Evolutionary conservation across 2,329 filamentous ascomycete genomes (phyloP), one percentile per base, ranked within the genome.

Genomic region (Neonectria punicea): DNA sequence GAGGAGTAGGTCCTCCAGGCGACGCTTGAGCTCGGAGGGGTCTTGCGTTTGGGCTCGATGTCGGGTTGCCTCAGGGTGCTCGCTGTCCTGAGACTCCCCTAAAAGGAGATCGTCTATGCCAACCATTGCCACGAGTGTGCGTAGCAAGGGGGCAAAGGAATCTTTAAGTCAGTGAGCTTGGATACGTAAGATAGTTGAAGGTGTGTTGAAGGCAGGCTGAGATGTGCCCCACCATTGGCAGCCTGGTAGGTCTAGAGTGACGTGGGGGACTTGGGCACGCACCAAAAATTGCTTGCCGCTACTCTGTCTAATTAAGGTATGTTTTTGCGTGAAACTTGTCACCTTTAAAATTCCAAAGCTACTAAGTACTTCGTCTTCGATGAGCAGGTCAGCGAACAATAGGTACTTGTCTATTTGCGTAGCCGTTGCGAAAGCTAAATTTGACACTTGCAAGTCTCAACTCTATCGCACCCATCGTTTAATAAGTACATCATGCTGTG

Each of bases 1-100:
- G 28, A 99, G 83, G 74, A 95, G 96, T 51, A 92, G 89, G 59
- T 86, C 76, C 80, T 97, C 93, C 5, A 98, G 86, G 66, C 89
- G 85, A 50, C 83, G 82, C 79, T 93, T 93, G 65, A 95, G 82
- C 34, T 86, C 85, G n/a, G 89, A 83, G 43, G 85, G 84, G 79
- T 86, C 84, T 78, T 85, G 76, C 18, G 59, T 69, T 30, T 60
- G 53, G 51, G 68, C 69, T 65, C 69, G 59, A 30, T 63, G 66
- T 44, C 70, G 64, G 54, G 46, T 25, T 32, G 57, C 53, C 30
- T 32, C 46, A 32, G 53, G 20, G 14, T 5, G 34, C 20, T 43
- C 5, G 25, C 30, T 53, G 50, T 53, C 55, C 59, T 68, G 61
- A 30, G 59, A 36, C 47, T 70, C 67, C 47, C 58, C 65, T 16